Percentiles rank a stretch among this genome's conserved stretches.
Evolutionary conservation across 768 basidiomycete species (phyloP).

Genomic region (Cubamyces sp.): DNA sequence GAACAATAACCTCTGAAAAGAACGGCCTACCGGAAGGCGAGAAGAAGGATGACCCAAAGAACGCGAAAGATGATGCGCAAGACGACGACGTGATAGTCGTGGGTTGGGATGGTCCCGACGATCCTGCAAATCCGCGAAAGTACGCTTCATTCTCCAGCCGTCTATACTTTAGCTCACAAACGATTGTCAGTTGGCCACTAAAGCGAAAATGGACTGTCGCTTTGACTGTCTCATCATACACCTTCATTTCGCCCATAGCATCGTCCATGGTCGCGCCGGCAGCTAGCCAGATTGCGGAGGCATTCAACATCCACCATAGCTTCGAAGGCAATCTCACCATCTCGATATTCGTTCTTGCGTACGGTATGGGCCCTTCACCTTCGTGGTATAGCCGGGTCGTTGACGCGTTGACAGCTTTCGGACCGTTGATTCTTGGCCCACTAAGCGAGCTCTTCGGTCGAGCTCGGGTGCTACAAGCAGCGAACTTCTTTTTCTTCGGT

Average conservation of each 20-base stretch:
- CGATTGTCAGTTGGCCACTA: slow-evolving; percentile 54
- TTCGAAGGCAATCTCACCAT: slow-evolving; percentile 59
- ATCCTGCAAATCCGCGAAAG: slow-evolving; percentile 42
- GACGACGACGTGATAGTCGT: slow-evolving; percentile 31
- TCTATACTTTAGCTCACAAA: not conserved
- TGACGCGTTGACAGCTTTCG: slow-evolving; percentile 45
- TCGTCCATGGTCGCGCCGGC: slow-evolving; percentile 81
- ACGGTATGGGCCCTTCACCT: slow-evolving; percentile 43
- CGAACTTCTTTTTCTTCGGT: slow-evolving; percentile 75
- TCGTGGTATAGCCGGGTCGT: slow-evolving; percentile 13
- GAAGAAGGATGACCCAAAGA: not conserved
- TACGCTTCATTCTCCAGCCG: slow-evolving; percentile 24
- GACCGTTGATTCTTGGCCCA: slow-evolving; percentile 54
- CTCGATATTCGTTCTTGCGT: slow-evolving; percentile 63
- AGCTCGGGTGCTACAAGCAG: slow-evolving; percentile 57
- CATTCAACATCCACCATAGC: slow-evolving; percentile 57
- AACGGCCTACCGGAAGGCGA: not conserved
- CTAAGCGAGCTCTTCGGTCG: slow-evolving; percentile 75
- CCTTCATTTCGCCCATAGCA: slow-evolving; percentile 49
- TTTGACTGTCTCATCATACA: slow-evolving; percentile 30
- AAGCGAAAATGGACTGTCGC: slow-evolving; percentile 57
- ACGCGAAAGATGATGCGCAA: not conserved
- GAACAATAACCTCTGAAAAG: not conserved
- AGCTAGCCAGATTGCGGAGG: slow-evolving; percentile 47
- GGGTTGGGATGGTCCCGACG: slow-evolving; percentile 42